Evolutionary conservation across 2,329 filamentous ascomycete species (phyloP).

Genomic region (Zymoseptoria brevis): DNA sequence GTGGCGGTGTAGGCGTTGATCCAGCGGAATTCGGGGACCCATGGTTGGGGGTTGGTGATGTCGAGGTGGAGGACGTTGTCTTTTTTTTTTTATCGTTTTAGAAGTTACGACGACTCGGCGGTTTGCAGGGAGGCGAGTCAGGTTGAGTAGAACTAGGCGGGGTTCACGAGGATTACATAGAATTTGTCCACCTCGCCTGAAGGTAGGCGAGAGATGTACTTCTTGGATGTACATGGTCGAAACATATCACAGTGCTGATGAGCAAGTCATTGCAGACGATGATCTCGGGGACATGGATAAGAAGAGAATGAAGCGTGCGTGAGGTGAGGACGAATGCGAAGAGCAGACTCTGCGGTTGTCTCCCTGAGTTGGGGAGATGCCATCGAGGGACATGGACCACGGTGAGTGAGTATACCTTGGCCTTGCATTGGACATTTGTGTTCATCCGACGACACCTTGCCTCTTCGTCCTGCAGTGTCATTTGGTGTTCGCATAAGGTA

Average conservation of each 20-base stretch:
- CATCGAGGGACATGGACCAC: neutral
- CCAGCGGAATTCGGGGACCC: slow-evolving; percentile 15
- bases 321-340: neutral
- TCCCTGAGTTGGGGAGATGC: neutral
- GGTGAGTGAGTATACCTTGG: no score
- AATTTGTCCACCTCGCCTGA: no score
- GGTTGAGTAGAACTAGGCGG: no score
- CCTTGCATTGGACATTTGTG: no score
- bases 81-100: no score
- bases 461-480: neutral
- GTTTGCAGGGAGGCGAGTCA: no score
- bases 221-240: no score
- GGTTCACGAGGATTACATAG: no score
- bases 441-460: neutral
- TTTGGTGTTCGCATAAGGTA: no score
- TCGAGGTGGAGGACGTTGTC: neutral
- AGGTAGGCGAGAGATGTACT: no score
- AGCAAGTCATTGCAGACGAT: neutral
- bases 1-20: slow-evolving; percentile 25
- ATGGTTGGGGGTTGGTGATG: neutral
- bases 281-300: neutral
- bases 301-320: neutral
- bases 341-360: neutral
- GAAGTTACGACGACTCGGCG: no score
- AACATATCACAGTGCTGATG: neutral